These are phyloP conservation scores for Phyllosticta citribraziliensis DNA, from an alignment of 2,329 filamentous ascomycete species.

Conservation along the genomic window DNA sequence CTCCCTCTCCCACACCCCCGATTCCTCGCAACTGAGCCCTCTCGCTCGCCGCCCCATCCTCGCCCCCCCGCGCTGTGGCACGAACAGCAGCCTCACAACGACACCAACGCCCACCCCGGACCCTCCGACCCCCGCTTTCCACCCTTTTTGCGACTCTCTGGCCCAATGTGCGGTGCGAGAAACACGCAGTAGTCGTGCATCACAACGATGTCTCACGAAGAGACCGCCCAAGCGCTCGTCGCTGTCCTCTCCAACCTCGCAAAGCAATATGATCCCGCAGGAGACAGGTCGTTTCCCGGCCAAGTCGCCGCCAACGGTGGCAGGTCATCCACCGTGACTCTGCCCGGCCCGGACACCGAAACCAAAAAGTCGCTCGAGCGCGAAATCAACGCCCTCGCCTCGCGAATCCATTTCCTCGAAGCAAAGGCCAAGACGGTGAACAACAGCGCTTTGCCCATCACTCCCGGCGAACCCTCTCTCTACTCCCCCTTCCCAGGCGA, in stretches of 20 bases:
- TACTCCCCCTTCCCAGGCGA: conserved; percentile 47
- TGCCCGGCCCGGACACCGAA: conserved; percentile 66
- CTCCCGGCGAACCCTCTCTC: conserved; percentile 58
- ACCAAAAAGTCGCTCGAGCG: conserved; percentile 73
- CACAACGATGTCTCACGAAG: conserved; percentile 20
- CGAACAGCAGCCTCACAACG: conserved; percentile 6
- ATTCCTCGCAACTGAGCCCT: neutral
- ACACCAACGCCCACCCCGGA: conserved; percentile 1
- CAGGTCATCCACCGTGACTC: conserved; percentile 47
- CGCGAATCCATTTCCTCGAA: conserved; percentile 75
- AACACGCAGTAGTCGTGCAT: conserved; percentile 18
- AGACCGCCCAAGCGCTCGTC: conserved; percentile 28
- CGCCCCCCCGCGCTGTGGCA: conserved; percentile 7
- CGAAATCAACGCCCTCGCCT: conserved; percentile 69
- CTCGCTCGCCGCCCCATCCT: conserved; percentile 5
- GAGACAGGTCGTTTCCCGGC: conserved; percentile 35
- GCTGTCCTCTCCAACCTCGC: conserved; percentile 40
- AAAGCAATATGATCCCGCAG: conserved; percentile 34
- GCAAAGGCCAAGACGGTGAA: conserved; percentile 56
- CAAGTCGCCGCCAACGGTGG: conserved; percentile 41
- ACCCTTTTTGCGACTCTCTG: neutral
- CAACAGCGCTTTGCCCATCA: conserved; percentile 59
- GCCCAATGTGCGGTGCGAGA: conserved; percentile 12
- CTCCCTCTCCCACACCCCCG: neutral
- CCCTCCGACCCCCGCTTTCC: neutral